phyloP scores from a whole-genome alignment of 768 basidiomycete genomes.

The Antrodiella citrinella region DNA sequence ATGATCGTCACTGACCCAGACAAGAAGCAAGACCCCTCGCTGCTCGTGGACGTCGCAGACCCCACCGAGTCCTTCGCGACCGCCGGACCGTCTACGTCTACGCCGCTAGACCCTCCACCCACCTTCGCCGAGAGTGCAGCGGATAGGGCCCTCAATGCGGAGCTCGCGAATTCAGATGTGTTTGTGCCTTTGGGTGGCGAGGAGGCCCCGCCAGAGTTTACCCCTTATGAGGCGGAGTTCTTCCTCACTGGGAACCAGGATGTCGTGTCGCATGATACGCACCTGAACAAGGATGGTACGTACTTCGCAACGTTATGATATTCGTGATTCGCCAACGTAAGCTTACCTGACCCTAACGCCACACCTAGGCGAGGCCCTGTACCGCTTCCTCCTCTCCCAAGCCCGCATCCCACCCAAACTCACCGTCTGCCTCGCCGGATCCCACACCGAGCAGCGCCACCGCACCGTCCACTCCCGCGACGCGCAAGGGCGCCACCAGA shows the following conservation, averaged over 20 bases:
- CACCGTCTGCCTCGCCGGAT: conserved; percentile 42
- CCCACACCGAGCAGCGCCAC: conserved; percentile 45
- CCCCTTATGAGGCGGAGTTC: conserved; percentile 56
- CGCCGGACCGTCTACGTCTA: background rate
- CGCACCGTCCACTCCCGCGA: conserved; percentile 35
- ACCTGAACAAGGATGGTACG: conserved; percentile 58
- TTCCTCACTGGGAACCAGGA: conserved; percentile 38
- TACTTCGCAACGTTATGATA: conserved; percentile 3
- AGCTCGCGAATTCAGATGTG: conserved; percentile 1
- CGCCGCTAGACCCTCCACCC: conserved; percentile 1
- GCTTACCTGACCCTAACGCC: background rate
- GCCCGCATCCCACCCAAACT: conserved; percentile 37
- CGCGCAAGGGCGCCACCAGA: conserved; percentile 25
- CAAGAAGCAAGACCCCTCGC: background rate
- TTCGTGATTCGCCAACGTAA: background rate
- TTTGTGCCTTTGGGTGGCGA: conserved; percentile 21
- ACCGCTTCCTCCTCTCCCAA: conserved; percentile 62
- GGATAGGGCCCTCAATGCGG: background rate
- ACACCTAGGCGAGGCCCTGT: conserved; percentile 56
- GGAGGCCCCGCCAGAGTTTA: conserved; percentile 54
- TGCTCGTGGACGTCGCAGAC: background rate
- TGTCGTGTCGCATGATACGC: conserved; percentile 62
- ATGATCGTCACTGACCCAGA: background rate
- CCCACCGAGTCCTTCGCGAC: background rate
- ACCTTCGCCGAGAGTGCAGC: conserved; percentile 4